These are phyloP conservation scores for Metarhizium humberi DNA, from an alignment of 2,329 filamentous ascomycete genomes.

Conservation along the genomic window DNA sequence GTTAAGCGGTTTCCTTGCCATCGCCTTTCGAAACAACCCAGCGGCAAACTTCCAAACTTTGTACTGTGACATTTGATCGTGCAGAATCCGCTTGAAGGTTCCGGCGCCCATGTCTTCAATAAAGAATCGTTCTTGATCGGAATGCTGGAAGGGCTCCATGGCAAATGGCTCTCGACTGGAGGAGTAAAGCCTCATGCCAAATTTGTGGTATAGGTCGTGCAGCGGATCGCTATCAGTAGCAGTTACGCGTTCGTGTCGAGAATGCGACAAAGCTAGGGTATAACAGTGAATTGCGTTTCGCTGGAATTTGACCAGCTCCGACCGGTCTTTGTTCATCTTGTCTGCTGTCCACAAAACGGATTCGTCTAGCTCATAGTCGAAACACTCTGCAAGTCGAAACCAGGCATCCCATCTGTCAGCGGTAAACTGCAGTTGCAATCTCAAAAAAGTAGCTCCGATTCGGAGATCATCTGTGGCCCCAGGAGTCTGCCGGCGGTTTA, in stretches of 20 bases:
- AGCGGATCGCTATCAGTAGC: conserved; percentile 41
- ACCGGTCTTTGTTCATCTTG: conserved; percentile 77
- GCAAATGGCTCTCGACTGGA: conserved; percentile 53
- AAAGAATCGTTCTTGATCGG: conserved; percentile 47
- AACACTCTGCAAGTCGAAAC: conserved; percentile 80
- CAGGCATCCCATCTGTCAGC: conserved; percentile 81
- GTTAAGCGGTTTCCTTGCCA: conserved; percentile 42
- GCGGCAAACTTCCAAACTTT: conserved; percentile 54
- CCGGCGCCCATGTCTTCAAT: conserved; percentile 40
- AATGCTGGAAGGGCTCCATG: conserved; percentile 51
- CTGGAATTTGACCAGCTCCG: conserved; percentile 66
- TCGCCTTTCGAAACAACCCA: conserved; percentile 45
- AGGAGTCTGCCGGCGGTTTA: conserved; percentile 65
- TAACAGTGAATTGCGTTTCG: conserved; percentile 77
- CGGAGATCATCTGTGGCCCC: conserved; percentile 78
- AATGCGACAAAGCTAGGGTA: conserved; percentile 49
- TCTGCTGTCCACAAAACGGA: conserved; percentile 81
- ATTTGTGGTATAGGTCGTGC: conserved; percentile 50
- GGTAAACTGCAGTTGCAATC: conserved; percentile 75
- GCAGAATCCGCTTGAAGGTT: conserved; percentile 42
- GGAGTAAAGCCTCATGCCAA: conserved; percentile 52
- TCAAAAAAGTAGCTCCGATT: conserved; percentile 69
- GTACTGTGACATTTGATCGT: conserved; percentile 48
- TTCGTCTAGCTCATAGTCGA: conserved; percentile 82
- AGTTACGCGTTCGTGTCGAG: conserved; percentile 33